Base-by-base conservation (phyloP, 2,329 filamentous ascomycete species). In the Lojkania enalia region DNA sequence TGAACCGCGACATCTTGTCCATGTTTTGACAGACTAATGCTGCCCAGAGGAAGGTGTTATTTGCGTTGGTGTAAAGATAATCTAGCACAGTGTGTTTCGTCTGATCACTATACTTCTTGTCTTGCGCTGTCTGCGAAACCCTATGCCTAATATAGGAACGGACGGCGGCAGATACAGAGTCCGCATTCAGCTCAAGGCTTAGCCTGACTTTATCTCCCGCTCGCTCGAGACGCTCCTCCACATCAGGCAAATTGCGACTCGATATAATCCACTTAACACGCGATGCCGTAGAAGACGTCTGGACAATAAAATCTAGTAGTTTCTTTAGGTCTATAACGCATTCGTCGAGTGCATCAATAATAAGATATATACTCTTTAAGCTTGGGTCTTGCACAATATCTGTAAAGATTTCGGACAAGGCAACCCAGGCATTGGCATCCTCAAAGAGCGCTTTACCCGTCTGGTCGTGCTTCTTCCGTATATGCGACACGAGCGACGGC, bases 51-150 rank as follows among this genome's bases (percentile, higher is more conserved):
- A 33, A 33, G 30, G 30, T 33, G 30, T 16, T 15, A 15, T 33
- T 78, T 65, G 52, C 71, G 77, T 16, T 33, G 9, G 30, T 11
- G 9, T 7, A 9, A 9, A 27, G n/a, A 27, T n/a, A n/a, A 7
- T 7, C 25, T 7, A 27, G n/a, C 25, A 33, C 9, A 7, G 30
- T 15, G 30, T 16, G 9, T 33, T 33, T 9, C 9, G 15, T 33
- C 30, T 33, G 30, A 11, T 33, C 15, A 15, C 16, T 16, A 15
- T 33, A 33, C 30, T 33, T 33, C 30, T 33, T 33, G 9, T 27
- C 9, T n/a, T 27, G 25, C 25, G 25, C 25, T n/a, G n/a, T 7
- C 25, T 27, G 25, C 7, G 25, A 27, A 7, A 27, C 25, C 25
- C n/a, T 27, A n/a, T 27, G 25, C 25, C n/a, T 7, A n/a, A 27